Base-by-base conservation (phyloP, 176 grass and related monocot species). In the Triticum monococcum region DNA sequence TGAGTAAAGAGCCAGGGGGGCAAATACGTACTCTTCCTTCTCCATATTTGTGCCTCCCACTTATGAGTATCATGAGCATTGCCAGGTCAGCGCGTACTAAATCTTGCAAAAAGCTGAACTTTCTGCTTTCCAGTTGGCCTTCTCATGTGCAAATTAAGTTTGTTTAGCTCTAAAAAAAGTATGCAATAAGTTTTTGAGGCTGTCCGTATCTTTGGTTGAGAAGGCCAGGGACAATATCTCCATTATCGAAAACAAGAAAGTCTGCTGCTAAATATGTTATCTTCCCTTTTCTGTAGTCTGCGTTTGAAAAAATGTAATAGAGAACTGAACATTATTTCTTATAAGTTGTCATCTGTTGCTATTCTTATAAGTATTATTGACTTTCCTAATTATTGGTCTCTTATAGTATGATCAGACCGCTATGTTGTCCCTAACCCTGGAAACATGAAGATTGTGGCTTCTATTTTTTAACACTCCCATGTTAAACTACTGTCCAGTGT, bases 31-130 rank as follows among this genome's bases (percentile, higher is more conserved):
- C 90, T 64, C 75, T 90, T 83, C 92, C 94, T 80, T 99, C 97
- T 63, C 94, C 97, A 12, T 96, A 96, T 69, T 78, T 99, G 5
- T 94, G 88, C 84, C 94, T 99, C 43, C 97, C 97, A 20, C 89
- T 99, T 56, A 94, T 99, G 92, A 99, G 94, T 82, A 93, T 94
- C 70, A 92, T 96, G 88, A 94, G 45, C 35, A 99, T 99, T 81
- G 94, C 94, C 40, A 94, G 97, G 97, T 96, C n/a, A 84, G 70
- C 79, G 70, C 79, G 23, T 50, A 75, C 72, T 52, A 30, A 75
- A 75, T 50, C 12, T 28, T 75, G 72, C 24, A 0, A 50, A 75
- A 52, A 22, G 54, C 72, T 50, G 41, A 50, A 48, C 41, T 16
- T 75, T 52, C 17, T 50, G 3, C 72, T 48, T 45, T 75, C 24